These are phyloP conservation scores for Wickerhamomyces sp. DNA, from an alignment of 1,139 yeast species.

Conservation along the genomic window DNA sequence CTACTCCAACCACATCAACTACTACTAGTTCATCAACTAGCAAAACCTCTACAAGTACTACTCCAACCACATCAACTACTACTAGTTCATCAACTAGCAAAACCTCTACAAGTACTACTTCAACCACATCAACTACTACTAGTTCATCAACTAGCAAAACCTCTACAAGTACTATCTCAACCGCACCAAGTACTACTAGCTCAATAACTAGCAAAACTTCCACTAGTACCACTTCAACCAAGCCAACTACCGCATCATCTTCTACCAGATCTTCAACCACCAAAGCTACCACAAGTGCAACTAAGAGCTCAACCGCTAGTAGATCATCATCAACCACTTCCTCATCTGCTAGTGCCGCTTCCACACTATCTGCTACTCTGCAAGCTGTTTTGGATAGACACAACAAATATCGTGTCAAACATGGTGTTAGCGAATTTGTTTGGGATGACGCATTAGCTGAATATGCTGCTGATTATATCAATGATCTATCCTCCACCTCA, in stretches of 20 bases:
- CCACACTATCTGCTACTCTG: constrained; percentile 5
- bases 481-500: constrained; percentile 8
- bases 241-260: not conserved
- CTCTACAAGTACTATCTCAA: not conserved
- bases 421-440: constrained; percentile 40
- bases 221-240: not conserved
- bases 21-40: not conserved
- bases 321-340: constrained; percentile 16
- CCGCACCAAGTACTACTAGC: too few relatives aligned
- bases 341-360: constrained; percentile 10
- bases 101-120: not conserved
- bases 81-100: not conserved
- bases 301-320: constrained; percentile 19
- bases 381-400: constrained; percentile 26
- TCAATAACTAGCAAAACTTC: too few relatives aligned
- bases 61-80: not conserved
- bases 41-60: not conserved
- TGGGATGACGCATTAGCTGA: constrained; percentile 43
- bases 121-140: not conserved
- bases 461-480: constrained; percentile 45
- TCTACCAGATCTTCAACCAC: not conserved
- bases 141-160: not conserved
- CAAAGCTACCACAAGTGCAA: constrained; percentile 15
- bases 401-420: constrained; percentile 50
- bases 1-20: not conserved